Percentiles rank a stretch among this genome's conserved stretches.
These are phyloP conservation scores for Ashbya aceris DNA, from an alignment of 1,139 yeast genomes.

Conservation along the genomic window DNA sequence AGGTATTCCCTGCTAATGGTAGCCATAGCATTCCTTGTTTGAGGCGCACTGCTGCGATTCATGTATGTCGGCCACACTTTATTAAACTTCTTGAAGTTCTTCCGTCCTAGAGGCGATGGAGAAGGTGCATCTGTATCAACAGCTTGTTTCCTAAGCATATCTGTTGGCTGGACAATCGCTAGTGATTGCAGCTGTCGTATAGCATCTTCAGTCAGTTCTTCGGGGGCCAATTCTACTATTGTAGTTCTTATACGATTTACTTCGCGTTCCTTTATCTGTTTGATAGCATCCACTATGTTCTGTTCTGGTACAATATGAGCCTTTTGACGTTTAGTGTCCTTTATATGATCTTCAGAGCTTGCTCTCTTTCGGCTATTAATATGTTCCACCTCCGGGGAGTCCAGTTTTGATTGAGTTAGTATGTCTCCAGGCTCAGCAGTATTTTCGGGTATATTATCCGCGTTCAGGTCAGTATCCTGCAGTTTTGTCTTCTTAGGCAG, in stretches of 20 bases:
- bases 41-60: not conserved
- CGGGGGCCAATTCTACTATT: slow-evolving; percentile 20
- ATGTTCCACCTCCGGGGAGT: too few relatives aligned
- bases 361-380: too few relatives aligned
- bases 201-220: slow-evolving; percentile 27
- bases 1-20: not conserved
- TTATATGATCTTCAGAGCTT: not conserved
- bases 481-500: too few relatives aligned
- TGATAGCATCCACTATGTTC: slow-evolving; percentile 25
- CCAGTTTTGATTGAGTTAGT: too few relatives aligned
- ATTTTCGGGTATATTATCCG: too few relatives aligned
- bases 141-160: slow-evolving; percentile 10
- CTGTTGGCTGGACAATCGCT: slow-evolving; percentile 27
- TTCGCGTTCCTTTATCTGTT: slow-evolving; percentile 27
- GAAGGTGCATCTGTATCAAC: not conserved
- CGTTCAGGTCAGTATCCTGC: too few relatives aligned
- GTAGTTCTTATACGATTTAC: slow-evolving; percentile 22
- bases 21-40: not conserved
- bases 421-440: too few relatives aligned
- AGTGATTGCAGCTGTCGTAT: slow-evolving; percentile 24
- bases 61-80: slow-evolving; percentile 22
- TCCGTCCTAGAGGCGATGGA: slow-evolving; percentile 18
- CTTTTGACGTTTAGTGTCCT: not conserved
- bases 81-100: slow-evolving; percentile 31
- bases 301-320: not conserved